A percentile compares a stretch with the other conserved stretches of the same genome.
Conservation (phyloP, 1,139 yeast species). For the Geotrichum australiense region DNA sequence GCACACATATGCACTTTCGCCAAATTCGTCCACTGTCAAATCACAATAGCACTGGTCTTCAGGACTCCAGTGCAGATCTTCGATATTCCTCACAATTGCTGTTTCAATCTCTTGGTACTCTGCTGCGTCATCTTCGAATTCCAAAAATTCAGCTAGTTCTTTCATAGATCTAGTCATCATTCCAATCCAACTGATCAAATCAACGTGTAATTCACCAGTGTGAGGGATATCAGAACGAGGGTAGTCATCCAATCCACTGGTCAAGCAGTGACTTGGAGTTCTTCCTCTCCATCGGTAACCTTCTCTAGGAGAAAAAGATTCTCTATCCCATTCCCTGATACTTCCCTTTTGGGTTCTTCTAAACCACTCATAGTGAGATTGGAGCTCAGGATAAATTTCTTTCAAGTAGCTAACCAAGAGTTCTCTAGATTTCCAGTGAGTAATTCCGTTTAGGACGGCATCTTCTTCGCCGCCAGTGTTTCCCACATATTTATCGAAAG, state of each 20-base stretch:
- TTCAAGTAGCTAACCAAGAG: slow-evolving; percentile 55
- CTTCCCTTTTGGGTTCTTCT: slow-evolving; percentile 74
- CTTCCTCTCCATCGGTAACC: slow-evolving; percentile 94
- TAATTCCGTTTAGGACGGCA: slow-evolving; percentile 33
- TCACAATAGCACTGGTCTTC: slow-evolving; percentile 73
- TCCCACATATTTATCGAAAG: slow-evolving; percentile 9
- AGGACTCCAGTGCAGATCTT: slow-evolving; percentile 73
- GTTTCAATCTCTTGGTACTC: slow-evolving; percentile 48
- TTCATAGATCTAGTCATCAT: slow-evolving; percentile 81
- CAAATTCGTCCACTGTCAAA: slow-evolving; percentile 64
- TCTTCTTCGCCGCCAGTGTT: not conserved
- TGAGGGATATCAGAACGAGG: slow-evolving; percentile 83
- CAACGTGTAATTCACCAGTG: slow-evolving; percentile 85
- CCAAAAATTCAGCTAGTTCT: slow-evolving; percentile 62
- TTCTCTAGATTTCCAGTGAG: slow-evolving; percentile 55
- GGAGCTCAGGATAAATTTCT: slow-evolving; percentile 66
- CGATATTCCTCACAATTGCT: slow-evolving; percentile 56
- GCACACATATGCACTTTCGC: slow-evolving; percentile 61
- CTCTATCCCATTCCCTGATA: slow-evolving; percentile 64
- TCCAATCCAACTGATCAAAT: slow-evolving; percentile 87
- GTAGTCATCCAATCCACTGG: slow-evolving; percentile 93
- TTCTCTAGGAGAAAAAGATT: slow-evolving; percentile 46
- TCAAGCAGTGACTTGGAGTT: slow-evolving; percentile 74
- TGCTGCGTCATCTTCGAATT: slow-evolving; percentile 48
- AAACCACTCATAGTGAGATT: slow-evolving; percentile 80